Base-by-base conservation (phyloP, 805 yeast species). In the Metschnikowia noctiluminum region DNA sequence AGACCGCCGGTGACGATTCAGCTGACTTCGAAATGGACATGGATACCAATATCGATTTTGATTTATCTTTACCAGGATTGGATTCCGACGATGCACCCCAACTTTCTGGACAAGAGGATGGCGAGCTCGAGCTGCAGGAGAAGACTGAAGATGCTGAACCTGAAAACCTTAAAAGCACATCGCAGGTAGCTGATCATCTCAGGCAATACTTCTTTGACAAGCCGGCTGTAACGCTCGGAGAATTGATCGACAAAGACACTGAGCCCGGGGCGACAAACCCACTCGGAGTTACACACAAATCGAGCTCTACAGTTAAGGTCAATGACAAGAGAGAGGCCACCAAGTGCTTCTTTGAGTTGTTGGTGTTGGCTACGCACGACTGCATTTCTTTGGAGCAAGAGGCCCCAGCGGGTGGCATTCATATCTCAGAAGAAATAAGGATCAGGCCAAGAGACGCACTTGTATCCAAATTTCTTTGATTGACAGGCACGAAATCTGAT, bases 321-420 rank as follows among this genome's bases (percentile, higher is more conserved):
- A 69, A 71, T 51, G 71, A 71, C 50, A 76, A 77, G 59, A 70
- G 74, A 55, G 84, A 84, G 57, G 88, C 89, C 16, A 81, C 89
- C 2, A 77, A 81, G 58, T 75, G 87, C 46, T 90, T 90, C 66
- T 90, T 89, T 59, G 96, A 90, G 62, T 64, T 90, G 62, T 72
- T 90, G 56, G 92, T 89, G 3, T 72, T 90, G 49, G 95, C 95
- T 1, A 84, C 94, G 6, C 74, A 81, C 40, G 90, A 85, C 56
- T 84, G 92, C 46, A 69, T 90, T 40, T 69, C 71, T 13, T 64
- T 89, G 38, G 66, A 79, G 35, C 96, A 89, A 68, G 72, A 74
- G 7, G 70, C 69, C 36, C 57, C 55, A 2, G 44, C 52, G 13
- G 40, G 46, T n/a, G 55, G 53, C 13, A 59, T 61, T 10, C 58